Evolutionary conservation across 441 rosid species (phyloP), one percentile per base, ranked within the genome.

Genomic region (Populus hybrid): DNA sequence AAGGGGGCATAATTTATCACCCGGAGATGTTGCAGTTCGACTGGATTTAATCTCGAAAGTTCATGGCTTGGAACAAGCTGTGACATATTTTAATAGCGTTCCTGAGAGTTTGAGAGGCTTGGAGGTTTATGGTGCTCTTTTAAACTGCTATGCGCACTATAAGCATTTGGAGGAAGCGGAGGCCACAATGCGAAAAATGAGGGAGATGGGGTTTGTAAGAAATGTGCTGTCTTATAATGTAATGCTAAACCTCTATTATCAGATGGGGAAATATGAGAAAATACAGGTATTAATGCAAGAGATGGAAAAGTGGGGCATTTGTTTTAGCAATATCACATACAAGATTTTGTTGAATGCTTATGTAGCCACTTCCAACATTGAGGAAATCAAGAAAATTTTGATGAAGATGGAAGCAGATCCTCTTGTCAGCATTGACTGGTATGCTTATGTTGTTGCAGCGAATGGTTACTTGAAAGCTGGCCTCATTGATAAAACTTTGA

Each of bases 1-100:
- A 74, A 80, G 64, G 79, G 73, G 59, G 12, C 64, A 69, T 73
- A 14, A 10, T 2, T 68, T 84, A 64, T 53, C 82, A 7, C 23
- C 64, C 29, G n/a, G n/a, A n/a, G n/a, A n/a, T n/a, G n/a, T n/a
- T n/a, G n/a, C n/a, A n/a, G n/a, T n/a, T n/a, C n/a, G n/a, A n/a
- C n/a, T n/a, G n/a, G n/a, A n/a, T n/a, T n/a, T n/a, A n/a, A n/a
- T n/a, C n/a, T n/a, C n/a, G n/a, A n/a, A n/a, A n/a, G n/a, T n/a
- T n/a, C n/a, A n/a, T n/a, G n/a, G n/a, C n/a, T n/a, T n/a, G n/a
- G n/a, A n/a, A n/a, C n/a, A n/a, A n/a, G n/a, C n/a, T n/a, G n/a
- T n/a, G n/a, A n/a, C n/a, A n/a, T n/a, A n/a, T n/a, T n/a, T n/a
- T n/a, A n/a, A n/a, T n/a, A n/a, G n/a, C n/a, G n/a, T n/a, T n/a